phyloP scores from a whole-genome alignment of 371 early-diverging fungal genomes.

The Circinella umbellata region DNA sequence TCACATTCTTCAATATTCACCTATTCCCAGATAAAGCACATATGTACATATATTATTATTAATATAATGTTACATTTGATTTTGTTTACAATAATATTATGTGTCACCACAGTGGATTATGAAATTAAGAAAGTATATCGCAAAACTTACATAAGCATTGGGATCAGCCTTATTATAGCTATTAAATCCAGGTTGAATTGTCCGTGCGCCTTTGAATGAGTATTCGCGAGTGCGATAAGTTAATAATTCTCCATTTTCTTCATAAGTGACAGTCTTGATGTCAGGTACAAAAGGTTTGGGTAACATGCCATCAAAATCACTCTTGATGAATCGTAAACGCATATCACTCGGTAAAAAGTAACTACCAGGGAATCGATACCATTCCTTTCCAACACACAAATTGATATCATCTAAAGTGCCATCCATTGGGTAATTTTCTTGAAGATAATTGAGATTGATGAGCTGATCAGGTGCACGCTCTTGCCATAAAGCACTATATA shows the following conservation, averaged over 20 bases:
- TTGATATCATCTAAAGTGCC: constrained; percentile 31
- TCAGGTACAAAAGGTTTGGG: constrained; percentile 66
- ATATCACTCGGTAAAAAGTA: constrained; percentile 81
- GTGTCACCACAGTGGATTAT: no score
- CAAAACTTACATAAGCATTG: constrained; percentile 55
- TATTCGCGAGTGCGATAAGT: constrained; percentile 35
- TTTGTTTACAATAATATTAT: no score
- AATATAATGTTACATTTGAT: no score
- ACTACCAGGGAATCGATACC: constrained; percentile 93
- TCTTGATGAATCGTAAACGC: constrained; percentile 64
- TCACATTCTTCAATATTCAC: constrained; percentile 63
- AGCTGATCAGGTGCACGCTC: constrained; percentile 38
- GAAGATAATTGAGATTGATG: constrained; percentile 34
- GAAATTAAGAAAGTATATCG: not conserved
- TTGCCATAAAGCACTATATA: constrained; percentile 56
- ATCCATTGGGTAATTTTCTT: constrained; percentile 40
- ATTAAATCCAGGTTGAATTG: constrained; percentile 66
- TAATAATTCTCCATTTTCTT: constrained; percentile 28
- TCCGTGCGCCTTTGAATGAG: constrained; percentile 47
- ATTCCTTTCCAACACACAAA: constrained; percentile 92
- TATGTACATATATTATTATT: no score
- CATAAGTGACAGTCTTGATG: constrained; percentile 25
- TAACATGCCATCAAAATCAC: constrained; percentile 68
- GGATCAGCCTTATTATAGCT: constrained; percentile 74
- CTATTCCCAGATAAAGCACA: constrained; percentile 27